Base-by-base conservation (phyloP, 257 asterid genomes). In the Salvia hispanica region DNA sequence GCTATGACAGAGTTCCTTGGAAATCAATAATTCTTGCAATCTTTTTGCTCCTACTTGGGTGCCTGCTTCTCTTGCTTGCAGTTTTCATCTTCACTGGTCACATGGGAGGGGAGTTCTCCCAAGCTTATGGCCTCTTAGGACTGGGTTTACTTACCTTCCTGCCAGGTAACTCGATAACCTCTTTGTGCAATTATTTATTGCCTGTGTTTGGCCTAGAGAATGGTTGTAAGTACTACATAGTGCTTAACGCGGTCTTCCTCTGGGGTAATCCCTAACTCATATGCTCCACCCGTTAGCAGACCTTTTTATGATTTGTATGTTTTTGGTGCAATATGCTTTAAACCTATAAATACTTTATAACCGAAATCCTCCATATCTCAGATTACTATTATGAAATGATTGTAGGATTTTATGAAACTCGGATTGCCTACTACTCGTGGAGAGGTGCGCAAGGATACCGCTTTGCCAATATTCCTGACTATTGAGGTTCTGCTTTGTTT, bases 371-470 rank as follows among this genome's bases (percentile, higher is more conserved):
- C 18, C 6, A 11, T 45, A 57, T 45, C 14, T 52, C 8, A 48
- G 21, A 39, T 50, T 50, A 15, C 60, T 55, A 9, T 57, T 62
- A 43, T 21, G 44, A 54, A 75, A 51, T 59, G 69, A 55, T 33
- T 71, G 50, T 82, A 92, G 98, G 97, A 39, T 89, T 89, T 48
- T 89, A 83, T 21, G 95, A 91, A 80, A 91, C 96, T 43, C 92
- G 95, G 16, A 86, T 91, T 61, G 95, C 95, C 33, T 91, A 91
- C 81, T 91, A 91, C 67, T 82, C 97, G 1, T 90, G 96, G 86
- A 78, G 86, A 73, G 88, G 88, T 54, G 80, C 82, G 15, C 76
- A 75, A 70, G 88, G 86, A 74, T 83, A 78, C 46, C 83, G 81
- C 47, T 80, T 86, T 76, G 75, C 91, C 72, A 76, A 86, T 16